phyloP scores from a whole-genome alignment of 1,139 yeast genomes.

The Waltiozyma sp. region DNA sequence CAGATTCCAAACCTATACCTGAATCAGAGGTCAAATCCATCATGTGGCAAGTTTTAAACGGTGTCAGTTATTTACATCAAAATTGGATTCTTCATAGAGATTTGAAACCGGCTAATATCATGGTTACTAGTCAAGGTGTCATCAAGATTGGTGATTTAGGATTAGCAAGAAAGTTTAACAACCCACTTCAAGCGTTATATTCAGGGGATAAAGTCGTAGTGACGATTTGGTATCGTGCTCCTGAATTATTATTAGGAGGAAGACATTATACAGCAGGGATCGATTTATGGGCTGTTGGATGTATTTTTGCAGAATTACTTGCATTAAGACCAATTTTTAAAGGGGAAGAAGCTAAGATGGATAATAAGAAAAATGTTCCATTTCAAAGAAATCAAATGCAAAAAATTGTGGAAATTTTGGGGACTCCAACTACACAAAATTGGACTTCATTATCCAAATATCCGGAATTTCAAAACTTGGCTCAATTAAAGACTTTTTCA shows the following conservation, averaged over 20 bases:
- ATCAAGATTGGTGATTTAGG: slow-evolving; percentile 97
- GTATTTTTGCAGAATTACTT: slow-evolving; percentile 84
- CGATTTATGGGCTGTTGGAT: slow-evolving; percentile 96
- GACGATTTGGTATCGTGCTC: slow-evolving; percentile 97
- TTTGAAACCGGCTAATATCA: slow-evolving; percentile 93
- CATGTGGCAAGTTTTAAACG: slow-evolving; percentile 86
- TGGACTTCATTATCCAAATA: slow-evolving; percentile 77
- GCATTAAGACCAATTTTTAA: slow-evolving; percentile 88
- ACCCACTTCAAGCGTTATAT: slow-evolving; percentile 80
- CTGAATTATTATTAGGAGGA: slow-evolving; percentile 83
- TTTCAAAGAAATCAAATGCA: slow-evolving; percentile 88
- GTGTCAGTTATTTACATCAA: slow-evolving; percentile 83
- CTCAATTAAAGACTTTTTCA: slow-evolving; percentile 53
- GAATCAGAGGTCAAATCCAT: slow-evolving; percentile 70
- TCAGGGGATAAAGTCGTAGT: slow-evolving; percentile 97
- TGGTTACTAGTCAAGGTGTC: slow-evolving; percentile 83
- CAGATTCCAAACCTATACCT: slow-evolving; percentile 71
- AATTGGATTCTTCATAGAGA: slow-evolving; percentile 96
- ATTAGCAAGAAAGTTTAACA: slow-evolving; percentile 79
- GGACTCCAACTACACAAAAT: slow-evolving; percentile 63
- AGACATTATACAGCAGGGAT: slow-evolving; percentile 92
- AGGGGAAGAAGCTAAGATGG: slow-evolving; percentile 96
- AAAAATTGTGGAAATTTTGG: slow-evolving; percentile 81
- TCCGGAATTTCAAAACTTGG: slow-evolving; percentile 71
- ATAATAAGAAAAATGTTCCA: slow-evolving; percentile 83